Evolutionary conservation across 345 rosid species (phyloP), one percentile per base, ranked within the genome.

Genomic region (Kandelia obovata): DNA sequence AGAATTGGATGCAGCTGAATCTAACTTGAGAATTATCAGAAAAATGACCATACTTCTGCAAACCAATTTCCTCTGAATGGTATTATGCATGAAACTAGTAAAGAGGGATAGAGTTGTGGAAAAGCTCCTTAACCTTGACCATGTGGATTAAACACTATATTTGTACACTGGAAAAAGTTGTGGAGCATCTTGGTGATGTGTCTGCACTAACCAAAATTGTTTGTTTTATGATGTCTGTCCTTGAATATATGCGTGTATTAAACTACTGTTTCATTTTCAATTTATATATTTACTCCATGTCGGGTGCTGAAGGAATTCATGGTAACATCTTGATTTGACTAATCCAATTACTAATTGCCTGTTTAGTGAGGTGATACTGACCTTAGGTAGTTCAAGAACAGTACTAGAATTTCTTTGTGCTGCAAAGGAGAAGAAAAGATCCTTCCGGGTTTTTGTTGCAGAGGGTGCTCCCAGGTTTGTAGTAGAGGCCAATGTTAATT

Each of bases 381-480:
- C 99, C 61, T 73, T 96, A 73, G 99, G 99, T 67, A 86, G 99
- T 80, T 96, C 99, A 67, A 90, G 88, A 81, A 92, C 99, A 28
- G 98, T 96, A 56, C 73, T 90, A 77, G 96, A 95, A 79, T 92
- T 96, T 80, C 90, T 96, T 25, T 92, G 88, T 80, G 96, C 97
- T 74, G 99, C 99, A 66, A 92, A 92, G 79, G 98, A 96, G 87
- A 96, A 92, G 77, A 92, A 88, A 71, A 83, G 96, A 81, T 90
- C 99, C 64, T 96, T 96, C 65, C 91, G 95, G 46, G 96, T 96
- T 67, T 92, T 92, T 88, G 88, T 95, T 19, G 94, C 99, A 0
- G 99, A 96, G 81, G 99, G 99, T 74, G 98, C 99, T 72, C 98
- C 99, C 68, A 92, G 98, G 99, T 92, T 73, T 71, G 83, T 78